These are phyloP conservation scores for Eucalyptus marginata DNA, from an alignment of 345 rosid genomes.

Conservation along the genomic window DNA sequence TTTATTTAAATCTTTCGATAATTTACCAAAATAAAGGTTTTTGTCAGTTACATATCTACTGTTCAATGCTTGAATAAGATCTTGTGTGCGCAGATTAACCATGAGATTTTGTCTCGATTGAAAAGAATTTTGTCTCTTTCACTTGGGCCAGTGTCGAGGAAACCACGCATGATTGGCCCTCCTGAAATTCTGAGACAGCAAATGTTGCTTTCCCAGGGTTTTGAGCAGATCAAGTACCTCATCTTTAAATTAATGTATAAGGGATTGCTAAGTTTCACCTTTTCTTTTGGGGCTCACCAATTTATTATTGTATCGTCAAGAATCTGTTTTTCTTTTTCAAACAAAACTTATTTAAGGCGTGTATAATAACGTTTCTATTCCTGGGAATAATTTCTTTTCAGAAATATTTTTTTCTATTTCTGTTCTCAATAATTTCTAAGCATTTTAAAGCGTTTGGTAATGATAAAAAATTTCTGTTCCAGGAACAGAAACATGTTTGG, in stretches of 20 bases:
- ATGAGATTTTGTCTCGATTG: not conserved
- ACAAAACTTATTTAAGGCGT: too few species aligned
- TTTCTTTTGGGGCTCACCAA: not conserved
- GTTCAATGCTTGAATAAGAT: too few species aligned
- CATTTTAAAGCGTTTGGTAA: too few species aligned
- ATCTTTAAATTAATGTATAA: not conserved
- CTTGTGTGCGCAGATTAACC: not conserved
- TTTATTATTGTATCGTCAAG: not conserved
- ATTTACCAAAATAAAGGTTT: not conserved
- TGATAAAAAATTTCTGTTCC: too few species aligned
- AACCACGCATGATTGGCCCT: not conserved
- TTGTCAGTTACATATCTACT: not conserved
- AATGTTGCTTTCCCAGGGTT: not conserved
- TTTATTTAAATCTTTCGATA: not conserved
- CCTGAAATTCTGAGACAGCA: not conserved
- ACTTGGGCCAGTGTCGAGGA: not conserved
- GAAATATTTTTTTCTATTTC: too few species aligned
- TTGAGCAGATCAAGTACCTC: not conserved
- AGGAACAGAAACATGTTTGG: too few species aligned
- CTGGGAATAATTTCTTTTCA: too few species aligned
- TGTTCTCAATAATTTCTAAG: too few species aligned
- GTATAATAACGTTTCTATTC: too few species aligned
- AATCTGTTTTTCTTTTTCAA: not conserved
- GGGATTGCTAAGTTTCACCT: not conserved
- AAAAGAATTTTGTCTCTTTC: not conserved